A percentile compares a stretch with the other conserved stretches of the same genome.
Evolutionary conservation across 306 rosid genomes (phyloP).

Genomic region (Sicyos edulis): DNA sequence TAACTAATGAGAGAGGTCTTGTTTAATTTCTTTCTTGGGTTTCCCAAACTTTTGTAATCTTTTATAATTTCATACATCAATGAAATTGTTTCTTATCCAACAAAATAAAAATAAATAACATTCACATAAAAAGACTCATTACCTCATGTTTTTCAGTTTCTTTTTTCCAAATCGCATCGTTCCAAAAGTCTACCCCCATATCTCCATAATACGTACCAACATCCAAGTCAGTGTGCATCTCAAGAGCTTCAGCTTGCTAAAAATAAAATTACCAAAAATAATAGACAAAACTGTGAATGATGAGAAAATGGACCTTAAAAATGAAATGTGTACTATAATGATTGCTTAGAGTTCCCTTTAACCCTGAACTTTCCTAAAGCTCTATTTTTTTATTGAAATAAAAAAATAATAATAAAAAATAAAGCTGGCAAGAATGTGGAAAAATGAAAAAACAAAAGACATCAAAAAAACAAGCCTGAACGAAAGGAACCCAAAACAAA

Average conservation of each 20-base stretch:
- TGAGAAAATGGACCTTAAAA: slow-evolving; percentile 6
- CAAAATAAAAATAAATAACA: slow-evolving; percentile 1
- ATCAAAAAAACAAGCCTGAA: no score
- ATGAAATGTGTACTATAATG: not conserved
- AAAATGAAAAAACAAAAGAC: no score
- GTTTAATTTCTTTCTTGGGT: no score
- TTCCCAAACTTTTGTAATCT: no score
- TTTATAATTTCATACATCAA: no score
- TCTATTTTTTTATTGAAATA: not conserved
- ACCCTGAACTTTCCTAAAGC: not conserved
- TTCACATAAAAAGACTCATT: slow-evolving; percentile 9
- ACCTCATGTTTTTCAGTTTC: slow-evolving; percentile 60
- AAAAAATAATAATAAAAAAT: no score
- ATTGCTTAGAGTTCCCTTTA: not conserved
- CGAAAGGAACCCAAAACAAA: no score
- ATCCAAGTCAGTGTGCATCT: slow-evolving; percentile 54
- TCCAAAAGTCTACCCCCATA: slow-evolving; percentile 73
- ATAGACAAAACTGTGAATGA: not conserved
- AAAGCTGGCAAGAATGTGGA: no score
- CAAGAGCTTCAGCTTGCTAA: slow-evolving; percentile 76
- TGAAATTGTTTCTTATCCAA: no score
- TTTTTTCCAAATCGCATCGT: slow-evolving; percentile 40
- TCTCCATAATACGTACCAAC: slow-evolving; percentile 75
- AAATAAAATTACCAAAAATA: slow-evolving; percentile 26
- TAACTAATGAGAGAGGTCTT: no score